Conservation (phyloP, 768 basidiomycete species). For the Sistotremastrum niveocremeum region DNA sequence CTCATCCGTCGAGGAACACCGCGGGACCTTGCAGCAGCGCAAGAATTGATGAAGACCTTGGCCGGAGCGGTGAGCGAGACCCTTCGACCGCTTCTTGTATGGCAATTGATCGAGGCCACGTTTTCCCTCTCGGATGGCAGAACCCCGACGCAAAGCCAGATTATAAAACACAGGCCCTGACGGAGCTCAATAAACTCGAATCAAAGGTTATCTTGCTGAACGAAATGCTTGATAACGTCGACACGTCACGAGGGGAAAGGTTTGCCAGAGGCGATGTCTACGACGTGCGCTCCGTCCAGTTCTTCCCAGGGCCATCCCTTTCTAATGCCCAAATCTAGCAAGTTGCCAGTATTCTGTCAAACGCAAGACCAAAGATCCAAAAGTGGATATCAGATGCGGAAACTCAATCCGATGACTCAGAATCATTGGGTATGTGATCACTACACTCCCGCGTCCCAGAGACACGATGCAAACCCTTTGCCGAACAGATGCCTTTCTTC, state of each 20-base stretch:
- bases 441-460: not conserved
- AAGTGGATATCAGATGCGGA: conserved; percentile 97
- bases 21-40: conserved; percentile 85
- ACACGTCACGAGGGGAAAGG: conserved; percentile 52
- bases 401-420: conserved; percentile 54
- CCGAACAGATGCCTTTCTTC: conserved; percentile 67
- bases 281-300: conserved; percentile 40
- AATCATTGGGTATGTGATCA: conserved; percentile 59
- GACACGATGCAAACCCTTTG: not conserved
- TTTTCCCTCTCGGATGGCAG: conserved; percentile 9
- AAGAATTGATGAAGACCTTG: conserved; percentile 92
- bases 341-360: conserved; percentile 70
- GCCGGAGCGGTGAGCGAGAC: conserved; percentile 54
- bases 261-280: conserved; percentile 88
- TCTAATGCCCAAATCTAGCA: conserved; percentile 37
- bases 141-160: conserved; percentile 92
- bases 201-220: conserved; percentile 91
- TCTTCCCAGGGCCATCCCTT: not conserved
- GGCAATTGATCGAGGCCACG: not conserved
- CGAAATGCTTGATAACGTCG: conserved; percentile 92
- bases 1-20: conserved; percentile 93
- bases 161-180: conserved; percentile 79
- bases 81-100: not conserved
- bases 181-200: conserved; percentile 88
- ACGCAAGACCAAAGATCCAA: conserved; percentile 87